Evolutionary conservation across 306 rosid species (phyloP).

Genomic region (Inga laurina): DNA sequence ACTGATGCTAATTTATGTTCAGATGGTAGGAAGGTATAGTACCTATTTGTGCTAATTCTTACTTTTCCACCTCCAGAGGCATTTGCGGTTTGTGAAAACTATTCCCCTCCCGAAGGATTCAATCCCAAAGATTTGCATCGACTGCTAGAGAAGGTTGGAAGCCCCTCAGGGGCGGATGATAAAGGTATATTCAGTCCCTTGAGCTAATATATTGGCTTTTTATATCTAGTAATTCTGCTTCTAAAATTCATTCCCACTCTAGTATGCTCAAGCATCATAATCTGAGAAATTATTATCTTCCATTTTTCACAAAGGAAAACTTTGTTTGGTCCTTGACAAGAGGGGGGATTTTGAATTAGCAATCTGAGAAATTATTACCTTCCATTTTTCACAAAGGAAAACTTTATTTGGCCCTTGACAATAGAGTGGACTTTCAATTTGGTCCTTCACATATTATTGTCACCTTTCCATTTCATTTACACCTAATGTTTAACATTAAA

Average conservation of each 20-base stretch:
- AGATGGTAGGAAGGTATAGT: background rate
- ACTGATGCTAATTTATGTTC: background rate
- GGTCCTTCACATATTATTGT: background rate
- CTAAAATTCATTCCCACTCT: slow-evolving; percentile 1
- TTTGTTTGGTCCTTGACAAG: background rate
- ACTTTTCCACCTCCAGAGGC: slow-evolving; percentile 66
- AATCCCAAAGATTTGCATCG: slow-evolving; percentile 80
- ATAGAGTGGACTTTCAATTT: background rate
- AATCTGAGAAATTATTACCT: background rate
- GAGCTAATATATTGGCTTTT: background rate
- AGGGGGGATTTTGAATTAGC: background rate
- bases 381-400: background rate
- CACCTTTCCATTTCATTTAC: background rate
- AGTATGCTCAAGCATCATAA: background rate
- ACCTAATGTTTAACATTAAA: background rate
- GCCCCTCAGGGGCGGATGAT: slow-evolving; percentile 89
- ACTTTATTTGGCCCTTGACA: background rate
- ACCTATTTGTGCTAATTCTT: slow-evolving; percentile 30
- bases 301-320: background rate
- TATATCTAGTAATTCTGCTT: background rate
- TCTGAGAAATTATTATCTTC: background rate
- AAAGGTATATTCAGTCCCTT: slow-evolving; percentile 56
- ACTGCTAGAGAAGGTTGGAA: slow-evolving; percentile 93
- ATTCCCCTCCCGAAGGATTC: slow-evolving; percentile 94
- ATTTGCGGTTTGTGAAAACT: slow-evolving; percentile 95